phyloP scores from a whole-genome alignment of 192 early-diverging fungal species.

The Geranomyces variabilis region DNA sequence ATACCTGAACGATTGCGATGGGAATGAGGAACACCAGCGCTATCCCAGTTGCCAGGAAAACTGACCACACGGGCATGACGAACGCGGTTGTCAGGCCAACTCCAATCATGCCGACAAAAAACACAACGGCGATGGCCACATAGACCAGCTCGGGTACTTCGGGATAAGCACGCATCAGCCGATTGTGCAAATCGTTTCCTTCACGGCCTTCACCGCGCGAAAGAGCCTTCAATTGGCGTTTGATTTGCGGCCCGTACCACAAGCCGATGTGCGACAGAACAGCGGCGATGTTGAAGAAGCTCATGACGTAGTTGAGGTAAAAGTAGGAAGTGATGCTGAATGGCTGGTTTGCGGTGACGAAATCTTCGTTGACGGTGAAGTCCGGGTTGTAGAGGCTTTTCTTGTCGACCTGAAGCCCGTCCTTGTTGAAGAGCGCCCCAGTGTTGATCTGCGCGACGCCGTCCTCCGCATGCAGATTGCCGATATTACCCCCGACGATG shows the following conservation, averaged over 20 bases:
- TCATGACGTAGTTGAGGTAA: not conserved
- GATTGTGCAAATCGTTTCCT: conserved; percentile 65
- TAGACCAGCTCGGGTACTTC: conserved; percentile 72
- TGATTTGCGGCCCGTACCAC: conserved; percentile 61
- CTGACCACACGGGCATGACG: conserved; percentile 77
- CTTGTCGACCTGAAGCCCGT: not conserved
- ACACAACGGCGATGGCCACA: conserved; percentile 45
- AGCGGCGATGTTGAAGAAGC: conserved; percentile 41
- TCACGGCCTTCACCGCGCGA: conserved; percentile 33
- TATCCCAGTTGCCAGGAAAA: conserved; percentile 31
- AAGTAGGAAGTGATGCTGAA: conserved; percentile 8
- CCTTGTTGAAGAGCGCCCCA: conserved; percentile 35
- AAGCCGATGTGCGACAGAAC: conserved; percentile 56
- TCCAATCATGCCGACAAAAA: conserved; percentile 49
- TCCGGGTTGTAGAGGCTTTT: conserved; percentile 17
- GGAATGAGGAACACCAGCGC: conserved; percentile 29
- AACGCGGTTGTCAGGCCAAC: conserved; percentile 57
- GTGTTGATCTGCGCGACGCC: not conserved
- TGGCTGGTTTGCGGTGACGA: not conserved
- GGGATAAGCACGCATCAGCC: conserved; percentile 70
- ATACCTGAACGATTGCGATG: conserved; percentile 84
- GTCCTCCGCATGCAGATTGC: not conserved
- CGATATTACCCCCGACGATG: no score
- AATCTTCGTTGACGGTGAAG: conserved; percentile 45
- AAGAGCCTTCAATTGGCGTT: conserved; percentile 39